Evolutionary conservation across 2,329 filamentous ascomycete species (phyloP).

Genomic region (Aspergillus transmontanensis): DNA sequence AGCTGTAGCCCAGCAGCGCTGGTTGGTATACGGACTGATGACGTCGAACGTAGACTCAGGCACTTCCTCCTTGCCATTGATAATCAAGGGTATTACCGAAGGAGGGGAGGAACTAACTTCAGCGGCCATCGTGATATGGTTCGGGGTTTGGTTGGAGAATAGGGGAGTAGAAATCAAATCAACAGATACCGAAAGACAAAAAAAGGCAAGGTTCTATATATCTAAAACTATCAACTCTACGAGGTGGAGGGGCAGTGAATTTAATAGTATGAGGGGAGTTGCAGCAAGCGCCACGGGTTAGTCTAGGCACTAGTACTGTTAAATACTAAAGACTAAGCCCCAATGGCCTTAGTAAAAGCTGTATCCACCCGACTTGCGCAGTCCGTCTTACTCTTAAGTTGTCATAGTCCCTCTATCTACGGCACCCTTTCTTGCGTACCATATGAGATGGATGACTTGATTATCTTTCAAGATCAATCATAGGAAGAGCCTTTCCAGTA

Average conservation of each 20-base stretch:
- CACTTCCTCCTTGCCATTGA: conserved; percentile 39
- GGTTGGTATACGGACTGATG: conserved; percentile 55
- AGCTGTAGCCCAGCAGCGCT: conserved; percentile 57
- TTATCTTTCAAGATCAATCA: neutral
- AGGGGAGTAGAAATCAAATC: neutral
- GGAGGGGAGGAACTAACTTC: conserved; percentile 5
- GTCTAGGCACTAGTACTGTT: neutral
- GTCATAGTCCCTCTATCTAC: neutral
- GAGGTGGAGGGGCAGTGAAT: neutral
- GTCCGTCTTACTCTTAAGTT: neutral
- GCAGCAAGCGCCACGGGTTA: neutral
- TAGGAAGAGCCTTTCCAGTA: neutral
- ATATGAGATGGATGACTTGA: neutral
- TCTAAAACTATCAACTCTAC: neutral
- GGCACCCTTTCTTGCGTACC: neutral
- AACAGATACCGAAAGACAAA: neutral
- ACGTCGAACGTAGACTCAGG: conserved; percentile 45
- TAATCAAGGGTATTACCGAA: conserved; percentile 38
- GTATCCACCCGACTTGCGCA: neutral
- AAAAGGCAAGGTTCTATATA: neutral
- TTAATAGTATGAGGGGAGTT: conserved; percentile 2
- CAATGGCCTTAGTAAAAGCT: neutral
- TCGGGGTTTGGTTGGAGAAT: neutral
- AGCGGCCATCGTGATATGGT: conserved; percentile 9
- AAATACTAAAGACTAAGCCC: neutral